These are phyloP conservation scores for Xylariaceae sp. DNA, from an alignment of 2,329 filamentous ascomycete genomes.

Conservation along the genomic window DNA sequence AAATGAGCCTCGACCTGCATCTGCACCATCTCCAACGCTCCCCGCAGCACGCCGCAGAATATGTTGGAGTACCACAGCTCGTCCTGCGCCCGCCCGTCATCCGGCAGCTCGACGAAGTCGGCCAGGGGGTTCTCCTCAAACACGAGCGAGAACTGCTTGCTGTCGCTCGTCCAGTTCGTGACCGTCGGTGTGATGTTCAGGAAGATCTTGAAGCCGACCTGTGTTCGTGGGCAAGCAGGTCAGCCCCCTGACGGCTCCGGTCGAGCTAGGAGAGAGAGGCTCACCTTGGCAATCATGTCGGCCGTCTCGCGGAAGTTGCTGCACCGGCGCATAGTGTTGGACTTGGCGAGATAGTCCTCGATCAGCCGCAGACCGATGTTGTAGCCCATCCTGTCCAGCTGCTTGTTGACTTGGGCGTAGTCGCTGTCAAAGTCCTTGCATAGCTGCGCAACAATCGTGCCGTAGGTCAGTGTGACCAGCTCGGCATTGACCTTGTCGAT, in stretches of 20 bases:
- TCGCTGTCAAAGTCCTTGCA: slow-evolving; percentile 95
- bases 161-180: slow-evolving; percentile 93
- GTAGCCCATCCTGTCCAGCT: slow-evolving; percentile 98
- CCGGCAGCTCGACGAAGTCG: slow-evolving; percentile 94
- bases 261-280: not conserved
- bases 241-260: too few species aligned
- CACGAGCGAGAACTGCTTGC: slow-evolving; percentile 90
- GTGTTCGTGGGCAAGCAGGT: too few species aligned
- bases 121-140: slow-evolving; percentile 96
- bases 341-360: slow-evolving; percentile 95
- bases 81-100: slow-evolving; percentile 91
- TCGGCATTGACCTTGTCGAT: slow-evolving; percentile 98
- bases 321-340: slow-evolving; percentile 80
- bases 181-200: slow-evolving; percentile 91
- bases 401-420: slow-evolving; percentile 93
- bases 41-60: slow-evolving; percentile 83
- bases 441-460: slow-evolving; percentile 91
- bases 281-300: slow-evolving; percentile 88
- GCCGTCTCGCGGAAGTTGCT: slow-evolving; percentile 92
- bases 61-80: slow-evolving; percentile 99
- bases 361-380: slow-evolving; percentile 95
- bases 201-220: slow-evolving; percentile 99
- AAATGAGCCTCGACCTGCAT: slow-evolving; percentile 98
- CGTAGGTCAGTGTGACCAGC: slow-evolving; percentile 93
- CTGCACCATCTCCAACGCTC: slow-evolving; percentile 96